Base-by-base conservation (phyloP, 2,329 filamentous ascomycete species). In the Epichloe hybrida region DNA sequence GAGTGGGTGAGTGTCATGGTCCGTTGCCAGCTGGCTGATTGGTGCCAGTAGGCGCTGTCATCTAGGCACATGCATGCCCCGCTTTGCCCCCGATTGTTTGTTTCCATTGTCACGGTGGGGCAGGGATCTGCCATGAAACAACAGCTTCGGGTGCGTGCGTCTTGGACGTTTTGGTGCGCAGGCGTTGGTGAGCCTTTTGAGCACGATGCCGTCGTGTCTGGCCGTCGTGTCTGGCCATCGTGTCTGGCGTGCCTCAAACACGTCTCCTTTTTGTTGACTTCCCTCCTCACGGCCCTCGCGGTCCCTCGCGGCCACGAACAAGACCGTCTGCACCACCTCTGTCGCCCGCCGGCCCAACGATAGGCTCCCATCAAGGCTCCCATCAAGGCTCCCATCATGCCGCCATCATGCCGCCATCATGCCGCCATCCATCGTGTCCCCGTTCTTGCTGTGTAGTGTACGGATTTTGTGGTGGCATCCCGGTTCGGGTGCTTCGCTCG, bases 81-180 rank as follows among this genome's bases (percentile, higher is more conserved):
- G 39, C 11, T 15, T 8, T 12, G 12, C 6, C 17, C 35, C 7
- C 39, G 20, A 15, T 21, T 15, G 21, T 20, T 27, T 38, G 27
- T 39, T 39, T 31, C 34, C 41, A 39, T 39, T 31, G 48, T 37
- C 11, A 34, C 13, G 49, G 38, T 47, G 36, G 21, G 38, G 45
- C 44, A 48, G 50, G 43, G 9, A 38, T 48, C 23, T 36, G 45
- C 44, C 34, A 41, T 48, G 50, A 48, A 51, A 44, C 50, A 37
- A 3, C 31, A 15, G 31, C 50, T 27, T 34, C 50, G 50, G 49
- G 38, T 48, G 49, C 38, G 37, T 50, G 49, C 49, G 49, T 50
- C 44, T 17, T 27, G 41, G 17, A 17, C 48, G 20, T 46, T 9
- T 48, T 40, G 35, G 15, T 21, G 9, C 3, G 2, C 40, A 17